Evolutionary conservation across 2,329 filamentous ascomycete genomes (phyloP).

Genomic region (Monosporascus sp.): DNA sequence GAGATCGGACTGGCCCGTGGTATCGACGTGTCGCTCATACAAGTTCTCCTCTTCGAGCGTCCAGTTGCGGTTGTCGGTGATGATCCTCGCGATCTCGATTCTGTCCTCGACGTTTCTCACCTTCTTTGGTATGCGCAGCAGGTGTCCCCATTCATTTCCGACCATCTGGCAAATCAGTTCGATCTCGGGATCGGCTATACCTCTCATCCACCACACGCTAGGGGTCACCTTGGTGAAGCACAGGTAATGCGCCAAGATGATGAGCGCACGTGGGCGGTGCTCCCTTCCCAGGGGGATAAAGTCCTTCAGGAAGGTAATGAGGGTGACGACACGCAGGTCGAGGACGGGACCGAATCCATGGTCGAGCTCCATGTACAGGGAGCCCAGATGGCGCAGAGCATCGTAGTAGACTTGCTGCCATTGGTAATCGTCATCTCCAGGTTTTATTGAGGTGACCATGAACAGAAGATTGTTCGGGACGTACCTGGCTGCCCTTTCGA

Average conservation of each 20-base stretch:
- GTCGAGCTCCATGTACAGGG: constrained; percentile 45
- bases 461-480: constrained; percentile 45
- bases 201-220: constrained; percentile 45
- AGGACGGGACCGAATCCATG: constrained; percentile 39
- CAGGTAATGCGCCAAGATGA: constrained; percentile 49
- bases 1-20: constrained; percentile 13
- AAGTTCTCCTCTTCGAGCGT: constrained; percentile 22
- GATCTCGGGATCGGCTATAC: constrained; percentile 42
- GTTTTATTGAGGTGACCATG: constrained; percentile 42
- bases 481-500: constrained; percentile 33
- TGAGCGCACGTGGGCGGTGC: constrained; percentile 39
- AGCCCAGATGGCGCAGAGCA: constrained; percentile 44
- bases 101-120: constrained; percentile 29
- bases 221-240: constrained; percentile 41
- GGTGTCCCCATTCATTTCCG: constrained; percentile 33
- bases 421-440: constrained; percentile 36
- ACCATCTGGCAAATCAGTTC: constrained; percentile 36
- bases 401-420: constrained; percentile 38
- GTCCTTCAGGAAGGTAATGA: constrained; percentile 43
- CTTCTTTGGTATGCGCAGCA: constrained; percentile 37
- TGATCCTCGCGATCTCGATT: constrained; percentile 32
- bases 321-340: constrained; percentile 45
- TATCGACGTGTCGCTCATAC: constrained; percentile 18
- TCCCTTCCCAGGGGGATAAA: constrained; percentile 40
- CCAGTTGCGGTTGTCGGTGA: constrained; percentile 42